These are phyloP conservation scores for Flaveria floridana DNA, from an alignment of 140 eudicot genomes.

Conservation along the genomic window DNA sequence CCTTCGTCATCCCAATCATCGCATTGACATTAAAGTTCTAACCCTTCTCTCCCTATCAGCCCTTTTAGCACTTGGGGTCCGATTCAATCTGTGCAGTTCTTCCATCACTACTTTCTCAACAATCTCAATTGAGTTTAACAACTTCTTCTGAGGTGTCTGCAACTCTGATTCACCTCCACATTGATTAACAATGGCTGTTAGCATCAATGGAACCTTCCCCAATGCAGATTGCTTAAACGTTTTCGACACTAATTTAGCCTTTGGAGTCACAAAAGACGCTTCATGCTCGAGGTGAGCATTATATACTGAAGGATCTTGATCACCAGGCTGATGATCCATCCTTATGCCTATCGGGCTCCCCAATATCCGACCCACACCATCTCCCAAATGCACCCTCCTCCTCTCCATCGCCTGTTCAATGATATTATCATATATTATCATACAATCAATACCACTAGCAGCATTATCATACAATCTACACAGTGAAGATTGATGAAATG, in stretches of 20 bases:
- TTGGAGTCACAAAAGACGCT: constrained; percentile 46
- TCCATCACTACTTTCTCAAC: constrained; percentile 72
- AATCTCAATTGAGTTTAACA: constrained; percentile 60
- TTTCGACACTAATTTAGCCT: constrained; percentile 31
- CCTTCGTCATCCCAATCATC: constrained; percentile 26
- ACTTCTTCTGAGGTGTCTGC: constrained; percentile 69
- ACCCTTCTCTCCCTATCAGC: constrained; percentile 69
- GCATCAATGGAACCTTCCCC: constrained; percentile 60
- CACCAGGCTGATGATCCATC: constrained; percentile 33
- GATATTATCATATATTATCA: neutral
- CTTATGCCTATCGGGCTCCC: constrained; percentile 42
- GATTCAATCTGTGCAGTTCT: constrained; percentile 52
- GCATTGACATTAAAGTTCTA: constrained; percentile 64
- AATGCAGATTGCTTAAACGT: constrained; percentile 31
- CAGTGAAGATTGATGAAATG: no score
- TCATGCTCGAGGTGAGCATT: constrained; percentile 71
- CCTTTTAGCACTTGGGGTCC: constrained; percentile 72
- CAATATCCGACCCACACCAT: constrained; percentile 42
- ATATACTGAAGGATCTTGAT: constrained; percentile 29
- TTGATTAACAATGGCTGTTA: constrained; percentile 38
- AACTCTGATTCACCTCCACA: constrained; percentile 40
- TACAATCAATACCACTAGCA: neutral
- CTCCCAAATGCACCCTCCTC: constrained; percentile 57
- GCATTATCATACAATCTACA: constrained; percentile 29
- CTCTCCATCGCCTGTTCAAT: constrained; percentile 54